Conservation (phyloP, 305 asterid genomes). For the Fraxinus greggii region DNA sequence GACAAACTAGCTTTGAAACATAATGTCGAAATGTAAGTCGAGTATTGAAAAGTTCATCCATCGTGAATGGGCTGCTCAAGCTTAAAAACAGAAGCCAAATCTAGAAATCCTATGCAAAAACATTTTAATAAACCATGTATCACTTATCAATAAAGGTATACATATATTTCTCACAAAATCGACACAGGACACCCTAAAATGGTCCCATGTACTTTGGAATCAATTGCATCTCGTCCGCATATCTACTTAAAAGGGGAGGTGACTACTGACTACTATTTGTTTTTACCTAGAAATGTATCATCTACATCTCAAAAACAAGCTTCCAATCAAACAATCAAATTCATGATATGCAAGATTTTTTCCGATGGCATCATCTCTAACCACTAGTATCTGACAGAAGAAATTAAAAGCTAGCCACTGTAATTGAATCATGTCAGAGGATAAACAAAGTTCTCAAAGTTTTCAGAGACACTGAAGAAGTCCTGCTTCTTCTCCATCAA, state of each 20-base stretch:
- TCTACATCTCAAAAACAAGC: conserved; percentile 14
- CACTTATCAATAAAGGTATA: background rate
- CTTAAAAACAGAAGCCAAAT: background rate
- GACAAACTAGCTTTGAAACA: background rate
- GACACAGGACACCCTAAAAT: background rate
- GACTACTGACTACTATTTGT: background rate
- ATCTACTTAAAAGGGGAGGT: background rate
- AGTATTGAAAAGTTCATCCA: background rate
- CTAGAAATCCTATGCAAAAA: background rate
- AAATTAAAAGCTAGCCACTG: background rate
- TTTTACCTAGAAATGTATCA: conserved; percentile 9
- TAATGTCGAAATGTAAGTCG: background rate
- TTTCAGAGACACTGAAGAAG: conserved; percentile 7
- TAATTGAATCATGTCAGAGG: background rate
- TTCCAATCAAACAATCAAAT: conserved; percentile 3
- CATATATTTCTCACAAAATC: background rate
- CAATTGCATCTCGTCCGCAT: conserved; percentile 12
- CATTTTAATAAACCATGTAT: background rate
- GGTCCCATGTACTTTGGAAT: background rate
- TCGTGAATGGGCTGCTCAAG: background rate
- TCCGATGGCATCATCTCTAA: background rate
- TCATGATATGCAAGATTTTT: conserved; percentile 13
- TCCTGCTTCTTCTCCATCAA: conserved; percentile 15
- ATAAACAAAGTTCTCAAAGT: conserved; percentile 11
- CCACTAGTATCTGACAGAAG: conserved; percentile 18